Base-by-base conservation (phyloP, 2,329 filamentous ascomycete species). In the Talaromyces sp. region DNA sequence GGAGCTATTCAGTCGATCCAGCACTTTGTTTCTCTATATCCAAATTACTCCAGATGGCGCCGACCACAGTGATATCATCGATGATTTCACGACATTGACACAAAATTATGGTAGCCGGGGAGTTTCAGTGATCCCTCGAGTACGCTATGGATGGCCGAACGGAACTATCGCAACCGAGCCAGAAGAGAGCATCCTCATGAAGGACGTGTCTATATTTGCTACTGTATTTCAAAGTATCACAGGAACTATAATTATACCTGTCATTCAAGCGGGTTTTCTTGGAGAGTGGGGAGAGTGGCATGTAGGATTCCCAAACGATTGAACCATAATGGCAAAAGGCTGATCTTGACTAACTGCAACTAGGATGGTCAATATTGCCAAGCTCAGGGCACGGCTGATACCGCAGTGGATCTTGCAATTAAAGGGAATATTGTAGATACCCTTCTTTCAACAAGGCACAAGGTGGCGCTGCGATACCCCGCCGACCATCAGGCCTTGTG, bases 251-350 rank as follows among this genome's bases (percentile, higher is more conserved):
- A 49, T 60, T 27, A 64, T 64, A 16, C 62, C 62, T 14, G 62
- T 64, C 24, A 60, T 64, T 50, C 62, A 64, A 22, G 62, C 62
- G 33, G 62, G 62, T 24, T 64, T 64, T 47, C 57, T 64, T 11
- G 62, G 62, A 35, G 24, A 60, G 49, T 64, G 62, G 62, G 62
- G 62, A 47, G 62, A 60, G 62, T 64, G 57, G 62, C 62, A 64
- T 60, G 56, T 64, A 64, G 50, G 62, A 24, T 33, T 50, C 2
- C 9, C 31, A n/a, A 35, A 13, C 3, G 27, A 31, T 19, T 11
- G 8, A 19, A 5, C 8, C 7, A 11, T 16, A 31, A 52, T 33
- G 50, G 3, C 31, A 19, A 14, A 33, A 33, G 24, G 24, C 14
- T 14, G 47, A n/a, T 19, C 19, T 27, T 4, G 27, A 64, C 62